Conservation (phyloP, 2,329 filamentous ascomycete species). For the Beauveria medogensis region DNA sequence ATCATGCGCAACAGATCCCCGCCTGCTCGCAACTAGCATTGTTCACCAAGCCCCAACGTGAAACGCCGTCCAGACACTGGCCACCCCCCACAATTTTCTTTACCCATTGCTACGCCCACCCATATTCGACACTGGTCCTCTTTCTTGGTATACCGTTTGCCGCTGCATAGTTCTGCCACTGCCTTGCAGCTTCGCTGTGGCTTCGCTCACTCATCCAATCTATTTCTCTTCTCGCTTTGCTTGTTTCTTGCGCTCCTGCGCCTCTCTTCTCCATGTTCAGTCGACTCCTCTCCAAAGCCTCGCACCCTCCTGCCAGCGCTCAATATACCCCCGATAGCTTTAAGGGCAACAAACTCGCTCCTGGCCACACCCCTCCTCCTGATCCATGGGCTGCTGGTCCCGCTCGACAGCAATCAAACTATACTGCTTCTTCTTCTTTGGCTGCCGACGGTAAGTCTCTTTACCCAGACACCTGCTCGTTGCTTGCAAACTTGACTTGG, state of each 20-base stretch:
- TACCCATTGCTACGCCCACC: neutral
- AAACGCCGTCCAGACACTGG: slow-evolving; percentile 17
- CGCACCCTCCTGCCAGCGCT: slow-evolving; percentile 12
- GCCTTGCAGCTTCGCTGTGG: neutral
- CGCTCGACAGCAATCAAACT: slow-evolving; percentile 1
- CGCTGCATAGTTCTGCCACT: neutral
- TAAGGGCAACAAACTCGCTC: slow-evolving; percentile 5
- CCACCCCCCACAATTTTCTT: slow-evolving; percentile 7
- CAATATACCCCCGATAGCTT: slow-evolving; percentile 11
- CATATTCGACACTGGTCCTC: neutral
- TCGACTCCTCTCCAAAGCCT: slow-evolving; percentile 24
- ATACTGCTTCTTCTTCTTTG: neutral
- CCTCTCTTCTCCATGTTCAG: slow-evolving; percentile 29
- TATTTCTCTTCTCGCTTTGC: neutral
- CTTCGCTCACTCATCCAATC: neutral
- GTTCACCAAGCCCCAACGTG: slow-evolving; percentile 19
- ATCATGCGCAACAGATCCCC: slow-evolving; percentile 16
- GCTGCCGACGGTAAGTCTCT: neutral
- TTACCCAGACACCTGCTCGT: neutral
- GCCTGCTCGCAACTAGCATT: slow-evolving; percentile 18
- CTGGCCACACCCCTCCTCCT: neutral
- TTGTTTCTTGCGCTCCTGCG: neutral
- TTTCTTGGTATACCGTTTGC: neutral
- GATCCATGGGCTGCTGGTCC: slow-evolving; percentile 1
- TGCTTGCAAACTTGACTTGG: neutral